Percentiles rank a stretch among this genome's conserved stretches.
phyloP scores from a whole-genome alignment of 805 yeast genomes.

The Henningerozyma blattae region DNA sequence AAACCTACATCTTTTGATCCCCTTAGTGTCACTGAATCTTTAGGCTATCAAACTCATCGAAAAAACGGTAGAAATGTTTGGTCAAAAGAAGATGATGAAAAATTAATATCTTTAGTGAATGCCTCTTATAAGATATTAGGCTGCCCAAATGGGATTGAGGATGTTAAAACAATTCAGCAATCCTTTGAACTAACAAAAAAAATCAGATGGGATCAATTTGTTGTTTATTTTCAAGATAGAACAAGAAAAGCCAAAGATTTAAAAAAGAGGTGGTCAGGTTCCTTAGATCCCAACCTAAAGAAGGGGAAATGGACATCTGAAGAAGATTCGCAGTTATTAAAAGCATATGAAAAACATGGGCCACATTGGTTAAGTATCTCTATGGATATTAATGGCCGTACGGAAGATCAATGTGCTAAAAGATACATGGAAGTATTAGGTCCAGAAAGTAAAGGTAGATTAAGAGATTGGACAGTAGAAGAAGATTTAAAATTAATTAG shows the following conservation, averaged over 20 bases:
- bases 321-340: slow-evolving; percentile 58
- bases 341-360: slow-evolving; percentile 59
- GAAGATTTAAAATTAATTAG: slow-evolving; percentile 66
- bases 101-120: slow-evolving; percentile 33
- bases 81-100: slow-evolving; percentile 63
- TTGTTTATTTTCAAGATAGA: slow-evolving; percentile 33
- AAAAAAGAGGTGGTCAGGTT: slow-evolving; percentile 76
- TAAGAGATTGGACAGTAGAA: slow-evolving; percentile 65
- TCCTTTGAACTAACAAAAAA: slow-evolving; percentile 21
- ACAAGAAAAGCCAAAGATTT: slow-evolving; percentile 70
- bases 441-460: slow-evolving; percentile 64
- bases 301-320: slow-evolving; percentile 81
- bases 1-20: slow-evolving; percentile 26
- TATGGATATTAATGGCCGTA: slow-evolving; percentile 63
- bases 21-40: slow-evolving; percentile 46
- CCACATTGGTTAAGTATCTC: slow-evolving; percentile 83
- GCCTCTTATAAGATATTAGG: slow-evolving; percentile 25
- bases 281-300: slow-evolving; percentile 68
- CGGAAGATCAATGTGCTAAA: slow-evolving; percentile 92
- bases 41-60: slow-evolving; percentile 66
- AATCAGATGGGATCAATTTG: slow-evolving; percentile 53
- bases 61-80: slow-evolving; percentile 55
- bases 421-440: slow-evolving; percentile 80
- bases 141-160: slow-evolving; percentile 25
- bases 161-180: slow-evolving; percentile 16